phyloP scores from a whole-genome alignment of 768 basidiomycete genomes.

The Galerina marginata region DNA sequence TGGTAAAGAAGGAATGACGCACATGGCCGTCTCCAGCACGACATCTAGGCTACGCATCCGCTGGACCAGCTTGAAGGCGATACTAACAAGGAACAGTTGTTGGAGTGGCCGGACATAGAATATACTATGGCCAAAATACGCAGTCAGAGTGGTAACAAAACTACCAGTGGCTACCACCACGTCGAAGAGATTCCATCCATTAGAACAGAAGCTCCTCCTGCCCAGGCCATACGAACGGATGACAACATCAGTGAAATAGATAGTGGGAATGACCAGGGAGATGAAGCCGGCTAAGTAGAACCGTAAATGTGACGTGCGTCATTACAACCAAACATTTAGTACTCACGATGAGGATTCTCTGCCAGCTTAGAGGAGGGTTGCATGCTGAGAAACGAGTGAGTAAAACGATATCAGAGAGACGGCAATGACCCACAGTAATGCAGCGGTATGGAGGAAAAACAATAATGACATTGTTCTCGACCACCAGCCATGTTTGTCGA shows the following conservation, averaged over 20 bases:
- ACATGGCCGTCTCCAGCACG: slow-evolving; percentile 96
- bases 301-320: neutral
- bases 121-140: slow-evolving; percentile 56
- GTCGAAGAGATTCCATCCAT: slow-evolving; percentile 96
- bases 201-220: slow-evolving; percentile 80
- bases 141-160: slow-evolving; percentile 80
- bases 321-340: neutral
- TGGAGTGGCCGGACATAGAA: slow-evolving; percentile 71
- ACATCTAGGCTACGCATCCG: slow-evolving; percentile 87
- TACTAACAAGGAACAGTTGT: slow-evolving; percentile 91
- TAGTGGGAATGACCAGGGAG: slow-evolving; percentile 71
- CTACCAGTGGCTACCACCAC: slow-evolving; percentile 80
- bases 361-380: slow-evolving; percentile 64
- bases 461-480: slow-evolving; percentile 76
- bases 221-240: slow-evolving; percentile 86
- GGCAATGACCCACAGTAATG: slow-evolving; percentile 67
- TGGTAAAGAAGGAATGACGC: slow-evolving; percentile 33
- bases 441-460: slow-evolving; percentile 81
- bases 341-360: slow-evolving; percentile 66
- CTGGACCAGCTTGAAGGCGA: slow-evolving; percentile 94
- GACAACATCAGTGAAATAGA: slow-evolving; percentile 78
- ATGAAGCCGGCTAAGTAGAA: slow-evolving; percentile 58
- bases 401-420: neutral
- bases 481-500: slow-evolving; percentile 95
- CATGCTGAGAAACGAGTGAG: slow-evolving; percentile 55